phyloP scores from a whole-genome alignment of 345 rosid species.

The Aurinia saxatilis region DNA sequence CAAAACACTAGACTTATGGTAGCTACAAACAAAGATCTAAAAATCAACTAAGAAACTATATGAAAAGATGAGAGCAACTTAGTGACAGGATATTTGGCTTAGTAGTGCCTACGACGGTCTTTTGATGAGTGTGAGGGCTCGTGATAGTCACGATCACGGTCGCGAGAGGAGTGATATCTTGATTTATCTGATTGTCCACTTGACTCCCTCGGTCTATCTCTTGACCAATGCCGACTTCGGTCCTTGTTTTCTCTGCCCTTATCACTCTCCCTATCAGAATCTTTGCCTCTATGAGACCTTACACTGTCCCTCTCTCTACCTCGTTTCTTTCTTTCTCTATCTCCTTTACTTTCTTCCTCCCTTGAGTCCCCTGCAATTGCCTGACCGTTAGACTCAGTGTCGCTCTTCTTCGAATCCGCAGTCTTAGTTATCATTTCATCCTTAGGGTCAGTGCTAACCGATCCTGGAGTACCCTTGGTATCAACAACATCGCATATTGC shows the following conservation, averaged over 20 bases:
- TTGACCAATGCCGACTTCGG: constrained; percentile 54
- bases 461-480: constrained; percentile 33
- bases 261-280: constrained; percentile 70
- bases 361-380: constrained; percentile 39
- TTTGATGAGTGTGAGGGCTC: constrained; percentile 6
- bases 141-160: constrained; percentile 29
- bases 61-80: background rate
- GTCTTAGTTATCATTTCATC: constrained; percentile 38
- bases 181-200: constrained; percentile 62
- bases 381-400: constrained; percentile 44
- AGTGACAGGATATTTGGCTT: background rate
- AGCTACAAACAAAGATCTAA: no score
- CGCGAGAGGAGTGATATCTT: constrained; percentile 70
- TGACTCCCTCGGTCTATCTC: constrained; percentile 67
- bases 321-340: no score
- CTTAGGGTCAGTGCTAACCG: constrained; percentile 40
- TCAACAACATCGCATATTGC: constrained; percentile 33
- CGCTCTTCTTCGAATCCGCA: constrained; percentile 58
- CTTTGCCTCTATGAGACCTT: constrained; percentile 69
- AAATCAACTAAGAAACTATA: background rate
- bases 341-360: constrained; percentile 47
- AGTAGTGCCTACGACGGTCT: no score
- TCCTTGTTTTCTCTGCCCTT: no score
- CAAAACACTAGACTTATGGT: no score
- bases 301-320: constrained; percentile 49